These are phyloP conservation scores for Acer saccharum DNA, from an alignment of 345 rosid genomes.

Conservation along the genomic window DNA sequence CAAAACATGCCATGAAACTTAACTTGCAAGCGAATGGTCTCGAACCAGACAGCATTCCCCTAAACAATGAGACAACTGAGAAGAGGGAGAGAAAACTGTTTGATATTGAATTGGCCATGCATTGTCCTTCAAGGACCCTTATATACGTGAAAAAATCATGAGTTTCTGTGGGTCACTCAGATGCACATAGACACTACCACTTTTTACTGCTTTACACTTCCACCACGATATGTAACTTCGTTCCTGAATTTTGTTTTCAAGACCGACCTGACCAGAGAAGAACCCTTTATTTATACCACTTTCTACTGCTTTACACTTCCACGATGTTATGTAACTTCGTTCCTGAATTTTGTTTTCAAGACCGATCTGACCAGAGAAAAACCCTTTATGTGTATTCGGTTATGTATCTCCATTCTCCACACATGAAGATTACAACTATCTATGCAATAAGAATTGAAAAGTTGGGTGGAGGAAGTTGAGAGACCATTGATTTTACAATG, in stretches of 20 bases:
- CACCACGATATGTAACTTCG: too few relatives aligned
- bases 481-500: constrained; percentile 12
- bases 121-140: constrained; percentile 40
- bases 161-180: constrained; percentile 25
- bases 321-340: too few relatives aligned
- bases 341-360: too few relatives aligned
- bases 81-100: constrained; percentile 19
- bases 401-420: too few relatives aligned
- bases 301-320: constrained; percentile 23
- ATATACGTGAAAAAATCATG: constrained; percentile 31
- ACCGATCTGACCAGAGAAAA: too few relatives aligned
- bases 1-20: background rate
- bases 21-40: constrained; percentile 38
- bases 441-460: background rate
- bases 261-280: background rate
- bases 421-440: too few relatives aligned
- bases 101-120: constrained; percentile 46
- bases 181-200: constrained; percentile 27
- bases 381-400: too few relatives aligned
- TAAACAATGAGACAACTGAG: constrained; percentile 29
- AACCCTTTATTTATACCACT: background rate
- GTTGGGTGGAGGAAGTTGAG: constrained; percentile 30
- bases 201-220: constrained; percentile 25
- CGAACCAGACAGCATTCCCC: constrained; percentile 75
- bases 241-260: too few relatives aligned